phyloP scores from a whole-genome alignment of 2,329 filamentous ascomycete species.

The Beauveria caledonica region DNA sequence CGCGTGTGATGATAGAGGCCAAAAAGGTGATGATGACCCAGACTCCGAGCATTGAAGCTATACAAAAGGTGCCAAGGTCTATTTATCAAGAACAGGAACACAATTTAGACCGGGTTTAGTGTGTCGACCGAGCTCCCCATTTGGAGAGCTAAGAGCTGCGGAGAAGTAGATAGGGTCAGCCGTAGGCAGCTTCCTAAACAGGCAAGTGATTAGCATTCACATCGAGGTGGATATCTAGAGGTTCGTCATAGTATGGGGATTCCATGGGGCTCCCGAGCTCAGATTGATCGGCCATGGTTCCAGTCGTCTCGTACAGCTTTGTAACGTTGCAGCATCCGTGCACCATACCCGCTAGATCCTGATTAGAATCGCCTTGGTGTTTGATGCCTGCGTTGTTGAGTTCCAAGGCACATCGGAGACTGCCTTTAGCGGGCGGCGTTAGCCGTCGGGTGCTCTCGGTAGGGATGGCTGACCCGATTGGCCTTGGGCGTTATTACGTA shows the following conservation, averaged over 20 bases:
- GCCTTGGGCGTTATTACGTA: background rate
- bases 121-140: background rate
- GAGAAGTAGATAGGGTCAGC: background rate
- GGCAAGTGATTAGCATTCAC: constrained; percentile 3
- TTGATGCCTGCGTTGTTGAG: background rate
- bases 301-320: background rate
- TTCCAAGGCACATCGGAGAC: no score
- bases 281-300: constrained; percentile 2
- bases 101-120: background rate
- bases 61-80: background rate
- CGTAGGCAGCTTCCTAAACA: background rate
- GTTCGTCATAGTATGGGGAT: background rate
- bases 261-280: background rate
- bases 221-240: background rate
- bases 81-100: background rate
- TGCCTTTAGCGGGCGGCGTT: no score
- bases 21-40: background rate
- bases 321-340: constrained; percentile 10
- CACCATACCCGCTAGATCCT: background rate
- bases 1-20: background rate
- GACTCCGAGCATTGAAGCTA: background rate
- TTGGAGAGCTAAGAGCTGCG: background rate
- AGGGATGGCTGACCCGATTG: no score
- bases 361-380: background rate
- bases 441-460: no score